Conservation (phyloP, 2,329 filamentous ascomycete species). For the Fusarium sp. region DNA sequence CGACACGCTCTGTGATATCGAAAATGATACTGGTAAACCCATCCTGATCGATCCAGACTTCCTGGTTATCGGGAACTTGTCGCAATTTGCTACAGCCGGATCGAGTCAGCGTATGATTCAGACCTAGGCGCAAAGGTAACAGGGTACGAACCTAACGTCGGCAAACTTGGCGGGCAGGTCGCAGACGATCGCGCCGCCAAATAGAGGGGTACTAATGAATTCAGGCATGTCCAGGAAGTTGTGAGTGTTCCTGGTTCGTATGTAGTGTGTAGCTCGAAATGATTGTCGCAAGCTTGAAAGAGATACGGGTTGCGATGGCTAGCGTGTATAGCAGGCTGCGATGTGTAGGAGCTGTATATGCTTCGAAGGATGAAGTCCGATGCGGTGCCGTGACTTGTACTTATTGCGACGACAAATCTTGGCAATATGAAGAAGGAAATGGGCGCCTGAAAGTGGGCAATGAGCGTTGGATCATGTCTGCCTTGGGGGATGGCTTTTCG, state of each 20-base stretch:
- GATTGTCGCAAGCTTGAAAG: slow-evolving; percentile 15
- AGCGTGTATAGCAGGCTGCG: slow-evolving; percentile 4
- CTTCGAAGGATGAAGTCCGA: slow-evolving; percentile 11
- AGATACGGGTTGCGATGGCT: slow-evolving; percentile 9
- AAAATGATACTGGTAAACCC: slow-evolving; percentile 90
- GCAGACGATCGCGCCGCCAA: slow-evolving; percentile 77
- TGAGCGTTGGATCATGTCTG: slow-evolving; percentile 36
- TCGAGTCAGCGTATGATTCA: slow-evolving; percentile 20
- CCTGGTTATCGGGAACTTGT: slow-evolving; percentile 87
- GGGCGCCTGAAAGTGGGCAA: slow-evolving; percentile 40
- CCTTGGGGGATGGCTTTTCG: slow-evolving; percentile 12
- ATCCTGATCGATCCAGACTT: slow-evolving; percentile 87
- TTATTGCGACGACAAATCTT: slow-evolving; percentile 19
- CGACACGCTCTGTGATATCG: slow-evolving; percentile 88
- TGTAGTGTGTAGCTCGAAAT: background rate
- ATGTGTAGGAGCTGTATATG: slow-evolving; percentile 3
- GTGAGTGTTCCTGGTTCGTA: background rate
- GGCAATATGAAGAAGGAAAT: slow-evolving; percentile 29
- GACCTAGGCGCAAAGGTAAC: slow-evolving; percentile 21
- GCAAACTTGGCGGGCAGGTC: slow-evolving; percentile 77
- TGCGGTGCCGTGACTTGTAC: slow-evolving; percentile 14
- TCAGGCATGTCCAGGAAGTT: slow-evolving; percentile 59
- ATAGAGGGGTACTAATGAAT: slow-evolving; percentile 73
- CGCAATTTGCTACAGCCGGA: slow-evolving; percentile 71
- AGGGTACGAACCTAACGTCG: slow-evolving; percentile 73